Conservation (phyloP, 306 rosid genomes). For the Fragaria iinumae region DNA sequence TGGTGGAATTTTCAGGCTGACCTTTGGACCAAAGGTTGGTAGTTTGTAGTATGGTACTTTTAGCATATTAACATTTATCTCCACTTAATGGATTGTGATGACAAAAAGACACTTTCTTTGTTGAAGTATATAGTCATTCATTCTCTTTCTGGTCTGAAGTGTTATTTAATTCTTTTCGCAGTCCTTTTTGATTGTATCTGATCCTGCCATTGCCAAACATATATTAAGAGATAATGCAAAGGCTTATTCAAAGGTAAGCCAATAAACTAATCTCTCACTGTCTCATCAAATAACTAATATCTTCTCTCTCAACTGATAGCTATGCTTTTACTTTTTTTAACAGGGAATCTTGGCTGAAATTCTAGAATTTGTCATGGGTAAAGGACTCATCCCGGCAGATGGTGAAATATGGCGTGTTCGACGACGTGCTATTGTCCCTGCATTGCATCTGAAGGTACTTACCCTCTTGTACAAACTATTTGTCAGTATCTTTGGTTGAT, state of each 20-base stretch:
- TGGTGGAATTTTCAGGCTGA: conserved; percentile 88
- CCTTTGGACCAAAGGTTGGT: conserved; percentile 94
- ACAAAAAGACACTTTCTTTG: background rate
- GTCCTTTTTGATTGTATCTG: conserved; percentile 92
- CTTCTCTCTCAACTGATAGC: conserved; percentile 9
- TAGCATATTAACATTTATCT: background rate
- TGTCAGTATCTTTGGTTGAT: background rate
- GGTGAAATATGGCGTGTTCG: conserved; percentile 94
- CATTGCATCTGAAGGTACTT: conserved; percentile 79
- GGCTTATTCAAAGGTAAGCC: conserved; percentile 87
- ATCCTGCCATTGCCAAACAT: conserved; percentile 89
- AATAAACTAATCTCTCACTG: conserved; percentile 8
- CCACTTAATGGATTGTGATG: conserved; percentile 5
- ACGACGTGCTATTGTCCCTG: conserved; percentile 89
- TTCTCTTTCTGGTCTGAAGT: background rate
- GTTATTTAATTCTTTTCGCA: conserved; percentile 37
- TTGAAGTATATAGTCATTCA: background rate
- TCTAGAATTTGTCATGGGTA: conserved; percentile 95
- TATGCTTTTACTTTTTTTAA: conserved; percentile 1
- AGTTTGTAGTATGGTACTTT: conserved; percentile 1
- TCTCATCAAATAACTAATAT: background rate
- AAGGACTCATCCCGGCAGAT: conserved; percentile 97
- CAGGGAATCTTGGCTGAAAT: conserved; percentile 99
- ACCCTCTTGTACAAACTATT: background rate
- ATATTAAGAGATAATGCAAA: conserved; percentile 84